Evolutionary conservation across 306 rosid species (phyloP), one percentile per base, ranked within the genome.

Genomic region (Psophocarpus tetragonolobus): DNA sequence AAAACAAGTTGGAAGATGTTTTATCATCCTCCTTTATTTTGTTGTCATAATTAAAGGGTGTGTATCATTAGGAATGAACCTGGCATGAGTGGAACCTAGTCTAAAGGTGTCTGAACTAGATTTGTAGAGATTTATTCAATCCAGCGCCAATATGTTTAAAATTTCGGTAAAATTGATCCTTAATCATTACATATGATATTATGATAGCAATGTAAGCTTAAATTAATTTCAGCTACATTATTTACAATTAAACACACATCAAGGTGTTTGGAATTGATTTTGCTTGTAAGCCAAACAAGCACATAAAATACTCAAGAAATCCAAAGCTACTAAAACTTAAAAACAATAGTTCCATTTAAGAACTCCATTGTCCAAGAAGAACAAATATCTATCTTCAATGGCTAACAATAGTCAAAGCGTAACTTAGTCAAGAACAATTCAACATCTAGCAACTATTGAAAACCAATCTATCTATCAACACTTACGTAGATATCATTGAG

Each of bases 401-500:
- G 23, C n/a, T n/a, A n/a, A n/a, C 54, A 65, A 60, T 8, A 27
- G 36, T 32, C 32, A 20, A 57, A 42, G 27, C 17, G 66, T 68
- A 60, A n/a, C 44, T 23, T 11, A 47, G 29, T 39, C 35, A 58
- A 57, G 56, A 60, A 23, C 48, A 47, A 68, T 70, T 29, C 17
- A 82, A 5, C 64, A 76, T 24, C 35, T 18, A 51, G 50, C 53
- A 4, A 63, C 60, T 29, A 58, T 9, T 39, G 0, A 20, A 26
- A 58, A 61, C n/a, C 48, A 32, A 39, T 27, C 74, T 23, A 80
- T 8, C 24, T 18, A 20, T 18, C 12, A 50, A 76, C 54, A 50
- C 97, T 88, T 84, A 95, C 99, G 68, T 95, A 95, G 35, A 95
- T 95, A 76, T 95, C 99, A 90, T 95, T 95, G 76, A 95, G 91